These are phyloP conservation scores for Didymella glomerata DNA, from an alignment of 2,329 filamentous ascomycete genomes.

Conservation along the genomic window DNA sequence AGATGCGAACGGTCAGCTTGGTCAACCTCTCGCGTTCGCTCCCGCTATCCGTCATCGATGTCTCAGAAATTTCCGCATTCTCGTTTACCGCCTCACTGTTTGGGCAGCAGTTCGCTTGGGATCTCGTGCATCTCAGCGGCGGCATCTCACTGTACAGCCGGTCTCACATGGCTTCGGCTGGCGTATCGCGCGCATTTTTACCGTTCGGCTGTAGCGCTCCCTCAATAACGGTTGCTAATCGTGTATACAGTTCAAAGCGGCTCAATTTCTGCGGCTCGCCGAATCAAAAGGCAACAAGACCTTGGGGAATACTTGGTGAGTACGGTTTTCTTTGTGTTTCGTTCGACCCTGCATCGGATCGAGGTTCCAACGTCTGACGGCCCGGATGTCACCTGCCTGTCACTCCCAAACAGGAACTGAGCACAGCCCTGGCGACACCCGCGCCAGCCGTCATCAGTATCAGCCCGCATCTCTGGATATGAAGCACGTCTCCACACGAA, in stretches of 20 bases:
- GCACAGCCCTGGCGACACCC: slow-evolving; percentile 4
- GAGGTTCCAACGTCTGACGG: slow-evolving; percentile 31
- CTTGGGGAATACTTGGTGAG: slow-evolving; percentile 91
- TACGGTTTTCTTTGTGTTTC: slow-evolving; percentile 24
- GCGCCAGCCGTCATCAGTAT: slow-evolving; percentile 26
- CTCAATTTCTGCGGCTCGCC: slow-evolving; percentile 90
- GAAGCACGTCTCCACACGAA: slow-evolving; percentile 18
- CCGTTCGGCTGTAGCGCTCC: slow-evolving; percentile 37
- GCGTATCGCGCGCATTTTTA: not conserved
- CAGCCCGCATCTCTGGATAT: slow-evolving; percentile 34
- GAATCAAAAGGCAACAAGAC: slow-evolving; percentile 90
- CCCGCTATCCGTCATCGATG: slow-evolving; percentile 10
- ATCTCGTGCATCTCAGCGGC: slow-evolving; percentile 9
- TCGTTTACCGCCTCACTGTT: slow-evolving; percentile 50
- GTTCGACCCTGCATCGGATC: slow-evolving; percentile 16
- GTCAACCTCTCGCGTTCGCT: slow-evolving; percentile 24
- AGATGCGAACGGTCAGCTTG: slow-evolving; percentile 39
- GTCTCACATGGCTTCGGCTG: not conserved
- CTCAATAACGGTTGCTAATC: slow-evolving; percentile 21
- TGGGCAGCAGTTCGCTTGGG: slow-evolving; percentile 47
- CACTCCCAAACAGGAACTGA: not conserved
- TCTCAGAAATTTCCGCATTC: slow-evolving; percentile 15
- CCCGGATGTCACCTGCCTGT: slow-evolving; percentile 23
- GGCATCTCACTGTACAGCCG: not conserved
- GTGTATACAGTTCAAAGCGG: slow-evolving; percentile 73